Evolutionary conservation across 305 asterid species (phyloP), one percentile per base, ranked within the genome.

Genomic region (Solanum hybrid): DNA sequence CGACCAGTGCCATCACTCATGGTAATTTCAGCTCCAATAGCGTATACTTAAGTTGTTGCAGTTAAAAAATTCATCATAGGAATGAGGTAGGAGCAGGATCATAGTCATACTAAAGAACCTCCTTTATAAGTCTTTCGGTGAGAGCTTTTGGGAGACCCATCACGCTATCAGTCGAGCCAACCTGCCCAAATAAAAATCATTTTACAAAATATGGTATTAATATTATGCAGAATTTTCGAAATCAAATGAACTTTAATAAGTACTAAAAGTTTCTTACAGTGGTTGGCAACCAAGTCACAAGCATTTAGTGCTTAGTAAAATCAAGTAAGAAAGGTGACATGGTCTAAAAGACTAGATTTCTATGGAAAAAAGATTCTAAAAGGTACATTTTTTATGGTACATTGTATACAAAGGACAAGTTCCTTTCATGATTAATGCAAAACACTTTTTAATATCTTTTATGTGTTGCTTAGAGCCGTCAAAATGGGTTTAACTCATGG

Each of bases 81-180:
- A 88, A 39, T 40, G 20, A 34, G 37, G 57, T n/a, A 89, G 28
- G 69, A 37, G 12, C 22, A 80, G 86, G 86, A 80, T 8, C 12
- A 7, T 6, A 80, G 33, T 31, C 16, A 42, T 91, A 90, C 91
- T 93, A 92, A 85, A 95, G 91, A 92, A 93, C 98, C 92, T 96
- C 99, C 90, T 95, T 93, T 82, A 97, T 92, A 84, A 97, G 94
- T 91, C 92, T 93, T 85, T 92, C 93, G 0, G 98, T 94, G 71
- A 97, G 96, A 89, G 91, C 95, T 91, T 92, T 95, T 5, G 99
- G 98, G 20, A 97, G 98, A 91, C 99, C 99, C 99, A 97, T 97
- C 90, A 97, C 99, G 64, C 98, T 96, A 91, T 97, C 99, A 20
- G 97, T 95, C 86, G 95, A 94, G 76, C 99, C 98, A 61, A 95